A percentile compares a stretch with the other conserved stretches of the same genome.
These are phyloP conservation scores for Nemania diffusa DNA, from an alignment of 2,329 filamentous ascomycete genomes.

Conservation along the genomic window DNA sequence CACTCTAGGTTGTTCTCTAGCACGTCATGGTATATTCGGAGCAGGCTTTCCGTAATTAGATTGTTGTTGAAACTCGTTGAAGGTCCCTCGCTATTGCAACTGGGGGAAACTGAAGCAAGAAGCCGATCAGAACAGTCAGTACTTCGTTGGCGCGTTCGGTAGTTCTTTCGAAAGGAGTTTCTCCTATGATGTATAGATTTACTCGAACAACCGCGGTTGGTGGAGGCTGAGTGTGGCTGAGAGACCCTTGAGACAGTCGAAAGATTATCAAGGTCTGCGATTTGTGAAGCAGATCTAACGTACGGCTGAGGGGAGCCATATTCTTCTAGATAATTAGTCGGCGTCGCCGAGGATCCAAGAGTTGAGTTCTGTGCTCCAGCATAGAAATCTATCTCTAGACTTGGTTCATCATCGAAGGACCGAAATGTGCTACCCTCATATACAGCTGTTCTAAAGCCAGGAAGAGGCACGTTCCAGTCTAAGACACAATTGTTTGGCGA, in stretches of 20 bases:
- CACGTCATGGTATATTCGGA: constrained; percentile 18
- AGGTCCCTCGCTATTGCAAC: background rate
- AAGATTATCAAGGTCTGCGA: constrained; percentile 11
- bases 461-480: constrained; percentile 8
- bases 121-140: background rate
- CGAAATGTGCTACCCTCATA: background rate
- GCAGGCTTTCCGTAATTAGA: constrained; percentile 18
- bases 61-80: constrained; percentile 9
- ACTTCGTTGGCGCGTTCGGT: constrained; percentile 12
- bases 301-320: background rate
- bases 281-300: constrained; percentile 1
- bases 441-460: background rate
- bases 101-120: background rate
- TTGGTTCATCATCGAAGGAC: background rate
- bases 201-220: background rate
- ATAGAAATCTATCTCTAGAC: background rate
- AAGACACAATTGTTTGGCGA: constrained; percentile 1
- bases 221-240: background rate
- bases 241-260: constrained; percentile 2
- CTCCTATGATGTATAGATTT: background rate
- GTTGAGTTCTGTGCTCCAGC: background rate
- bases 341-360: background rate
- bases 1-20: constrained; percentile 19
- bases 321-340: background rate
- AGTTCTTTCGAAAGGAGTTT: background rate